phyloP scores from a whole-genome alignment of 2,329 filamentous ascomycete species.

The Fusarium sp. region DNA sequence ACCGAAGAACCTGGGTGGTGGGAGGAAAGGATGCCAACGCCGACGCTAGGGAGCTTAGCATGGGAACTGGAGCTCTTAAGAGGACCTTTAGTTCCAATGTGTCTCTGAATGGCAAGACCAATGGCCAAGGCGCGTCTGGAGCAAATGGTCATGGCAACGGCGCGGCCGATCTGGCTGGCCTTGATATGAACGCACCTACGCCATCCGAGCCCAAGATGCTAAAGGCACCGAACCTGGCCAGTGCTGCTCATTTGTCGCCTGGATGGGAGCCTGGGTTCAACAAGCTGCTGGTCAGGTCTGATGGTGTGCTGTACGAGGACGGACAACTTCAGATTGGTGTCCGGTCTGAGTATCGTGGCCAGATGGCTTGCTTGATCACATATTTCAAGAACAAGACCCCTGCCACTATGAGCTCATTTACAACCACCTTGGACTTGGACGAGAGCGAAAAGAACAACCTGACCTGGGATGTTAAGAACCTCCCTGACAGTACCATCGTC shows the following conservation, averaged over 20 bases:
- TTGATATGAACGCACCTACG: conserved; percentile 78
- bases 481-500: conserved; percentile 84
- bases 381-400: conserved; percentile 97
- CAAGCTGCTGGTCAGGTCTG: conserved; percentile 79
- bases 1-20: conserved; percentile 98
- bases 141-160: conserved; percentile 64
- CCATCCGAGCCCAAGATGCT: conserved; percentile 67
- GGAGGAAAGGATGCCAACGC: conserved; percentile 94
- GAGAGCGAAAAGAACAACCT: conserved; percentile 73
- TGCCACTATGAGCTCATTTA: conserved; percentile 87
- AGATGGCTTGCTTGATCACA: conserved; percentile 93
- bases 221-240: conserved; percentile 86
- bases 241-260: conserved; percentile 90
- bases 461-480: conserved; percentile 86
- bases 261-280: conserved; percentile 95
- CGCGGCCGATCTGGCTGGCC: conserved; percentile 77
- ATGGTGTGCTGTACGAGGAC: conserved; percentile 95
- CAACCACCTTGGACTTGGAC: conserved; percentile 90
- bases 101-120: conserved; percentile 61
- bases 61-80: conserved; percentile 86
- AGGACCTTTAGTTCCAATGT: conserved; percentile 80
- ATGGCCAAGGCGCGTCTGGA: conserved; percentile 57
- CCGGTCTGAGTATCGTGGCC: conserved; percentile 93
- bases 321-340: conserved; percentile 92
- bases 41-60: conserved; percentile 81